Conservation (phyloP, 228 moss, liverwort and hornwort species). For the Sphagnum fallax region DNA sequence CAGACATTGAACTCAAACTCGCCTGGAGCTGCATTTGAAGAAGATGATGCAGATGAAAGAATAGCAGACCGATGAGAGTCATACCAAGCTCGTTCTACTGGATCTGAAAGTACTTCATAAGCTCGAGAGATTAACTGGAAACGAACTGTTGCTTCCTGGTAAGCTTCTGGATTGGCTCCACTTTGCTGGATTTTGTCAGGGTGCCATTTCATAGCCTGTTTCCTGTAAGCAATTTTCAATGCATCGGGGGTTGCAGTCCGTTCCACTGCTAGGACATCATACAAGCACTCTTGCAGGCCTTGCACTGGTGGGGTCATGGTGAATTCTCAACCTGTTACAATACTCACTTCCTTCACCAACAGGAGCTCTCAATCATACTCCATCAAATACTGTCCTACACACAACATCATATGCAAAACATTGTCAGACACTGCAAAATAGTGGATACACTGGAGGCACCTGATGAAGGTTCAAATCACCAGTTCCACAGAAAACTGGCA, state of each 20-base stretch:
- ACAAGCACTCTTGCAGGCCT: slow-evolving; percentile 58
- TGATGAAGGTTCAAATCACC: too few relatives aligned
- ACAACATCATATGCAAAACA: too few relatives aligned
- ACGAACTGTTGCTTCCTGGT: slow-evolving; percentile 66
- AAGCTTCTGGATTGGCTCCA: slow-evolving; percentile 50
- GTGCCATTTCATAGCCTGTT: slow-evolving; percentile 96
- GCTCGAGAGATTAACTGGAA: slow-evolving; percentile 84
- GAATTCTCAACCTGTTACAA: too few relatives aligned
- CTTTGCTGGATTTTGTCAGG: slow-evolving; percentile 99
- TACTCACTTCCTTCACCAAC: too few relatives aligned
- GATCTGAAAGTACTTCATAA: slow-evolving; percentile 87
- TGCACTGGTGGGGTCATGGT: too few relatives aligned
- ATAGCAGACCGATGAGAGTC: slow-evolving; percentile 86
- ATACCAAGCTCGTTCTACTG: slow-evolving; percentile 90
- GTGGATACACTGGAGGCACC: too few relatives aligned
- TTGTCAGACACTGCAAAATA: too few relatives aligned
- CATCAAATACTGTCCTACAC: too few relatives aligned
- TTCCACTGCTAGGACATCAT: slow-evolving; percentile 71
- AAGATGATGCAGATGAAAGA: slow-evolving; percentile 55
- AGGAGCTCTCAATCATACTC: too few relatives aligned
- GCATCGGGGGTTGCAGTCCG: slow-evolving; percentile 60
- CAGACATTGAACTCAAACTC: slow-evolving; percentile 81
- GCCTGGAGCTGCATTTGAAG: slow-evolving; percentile 43
- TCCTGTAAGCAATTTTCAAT: slow-evolving; percentile 70
- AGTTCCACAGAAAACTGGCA: too few relatives aligned